Conservation (phyloP, 2,329 filamentous ascomycete species). For the Penicillium nordicum region DNA sequence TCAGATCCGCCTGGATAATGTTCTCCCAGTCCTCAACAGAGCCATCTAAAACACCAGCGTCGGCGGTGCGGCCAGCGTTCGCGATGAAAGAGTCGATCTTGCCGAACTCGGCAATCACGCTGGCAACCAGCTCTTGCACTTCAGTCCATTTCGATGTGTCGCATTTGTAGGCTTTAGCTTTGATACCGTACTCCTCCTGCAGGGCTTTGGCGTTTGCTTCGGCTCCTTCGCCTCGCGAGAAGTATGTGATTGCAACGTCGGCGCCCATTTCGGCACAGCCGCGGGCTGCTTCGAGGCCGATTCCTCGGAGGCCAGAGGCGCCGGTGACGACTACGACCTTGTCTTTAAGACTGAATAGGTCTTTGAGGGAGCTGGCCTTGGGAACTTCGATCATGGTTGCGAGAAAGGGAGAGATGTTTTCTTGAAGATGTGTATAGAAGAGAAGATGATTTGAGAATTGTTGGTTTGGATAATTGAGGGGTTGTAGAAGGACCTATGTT, state of each 20-base stretch:
- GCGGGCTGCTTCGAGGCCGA: conserved; percentile 65
- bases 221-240: conserved; percentile 58
- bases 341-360: conserved; percentile 49
- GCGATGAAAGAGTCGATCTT: conserved; percentile 66
- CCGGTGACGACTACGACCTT: conserved; percentile 49
- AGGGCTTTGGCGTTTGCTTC: conserved; percentile 65
- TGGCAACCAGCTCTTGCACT: conserved; percentile 55
- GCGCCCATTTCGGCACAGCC: conserved; percentile 64
- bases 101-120: conserved; percentile 66
- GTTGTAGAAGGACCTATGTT: background rate
- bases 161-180: conserved; percentile 66
- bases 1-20: conserved; percentile 82
- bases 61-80: conserved; percentile 68
- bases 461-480: background rate
- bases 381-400: conserved; percentile 39
- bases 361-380: conserved; percentile 33
- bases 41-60: conserved; percentile 65
- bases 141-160: conserved; percentile 56
- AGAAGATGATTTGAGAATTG: background rate
- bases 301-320: conserved; percentile 60
- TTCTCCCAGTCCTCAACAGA: conserved; percentile 68
- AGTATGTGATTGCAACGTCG: conserved; percentile 65
- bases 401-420: background rate
- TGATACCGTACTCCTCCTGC: conserved; percentile 58
- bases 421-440: background rate